Evolutionary conservation across 805 yeast species (phyloP), one percentile per base, ranked within the genome.

Genomic region (Wickerhamiella cacticola): DNA sequence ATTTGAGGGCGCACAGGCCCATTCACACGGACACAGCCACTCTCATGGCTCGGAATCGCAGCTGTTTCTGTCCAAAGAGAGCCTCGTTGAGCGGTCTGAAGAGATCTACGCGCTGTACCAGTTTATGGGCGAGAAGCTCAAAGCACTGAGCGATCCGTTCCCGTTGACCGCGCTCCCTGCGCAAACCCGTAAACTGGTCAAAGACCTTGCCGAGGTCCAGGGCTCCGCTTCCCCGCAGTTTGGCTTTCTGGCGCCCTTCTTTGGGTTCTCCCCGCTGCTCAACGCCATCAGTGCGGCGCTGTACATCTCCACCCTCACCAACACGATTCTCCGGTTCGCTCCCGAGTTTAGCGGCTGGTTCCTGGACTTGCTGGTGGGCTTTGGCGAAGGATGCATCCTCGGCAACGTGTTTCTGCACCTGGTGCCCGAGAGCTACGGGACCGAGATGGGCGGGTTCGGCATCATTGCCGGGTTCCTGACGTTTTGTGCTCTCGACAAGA

Each of bases 321-420:
- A 74, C 54, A 56, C 78, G 34, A 61, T 78, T 15, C 62, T 80
- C 19, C 73, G 74, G 0, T 59, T 74, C 53, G 70, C 79, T 28
- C 70, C 79, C 0, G 61, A 70, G 24, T 75, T 79, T 41, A 65
- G 72, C 42, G 76, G 79, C 0, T 62, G 73, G 2, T 64, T 69
- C 26, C 63, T 80, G 31, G 67, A 76, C 8, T 59, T 74, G 22
- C 61, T 82, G 48, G 83, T 81, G 1, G 69, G 84, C 40, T 81
- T 82, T 64, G 88, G 89, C 12, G 72, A 78, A 42, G 92, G 92
- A 40, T 83, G 88, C 1, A 65, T 82, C 33, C 63, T 82, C 29
- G 89, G 89, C 40, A 89, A 82, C 59, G 77, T 81, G 1, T 79
- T 82, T 52, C 60, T 82, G 39, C 92, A 82, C 61, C 58, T 82